Evolutionary conservation across 2,329 filamentous ascomycete genomes (phyloP).

Genomic region (Capronia americana): DNA sequence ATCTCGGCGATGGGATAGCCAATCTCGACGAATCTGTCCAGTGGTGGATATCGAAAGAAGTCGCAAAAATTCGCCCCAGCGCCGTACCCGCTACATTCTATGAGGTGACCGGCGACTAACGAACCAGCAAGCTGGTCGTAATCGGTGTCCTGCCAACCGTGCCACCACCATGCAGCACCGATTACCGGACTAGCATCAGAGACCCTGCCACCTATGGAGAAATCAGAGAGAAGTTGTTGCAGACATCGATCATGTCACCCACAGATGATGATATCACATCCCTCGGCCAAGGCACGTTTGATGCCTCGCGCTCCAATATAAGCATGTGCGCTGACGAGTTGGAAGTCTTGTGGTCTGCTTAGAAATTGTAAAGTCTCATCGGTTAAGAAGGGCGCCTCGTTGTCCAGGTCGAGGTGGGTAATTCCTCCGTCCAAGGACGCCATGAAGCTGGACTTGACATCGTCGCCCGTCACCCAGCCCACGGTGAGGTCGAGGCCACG

Average conservation of each 20-base stretch:
- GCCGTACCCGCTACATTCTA: constrained; percentile 42
- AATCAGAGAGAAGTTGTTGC: no score
- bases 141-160: constrained; percentile 31
- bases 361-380: background rate
- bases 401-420: background rate
- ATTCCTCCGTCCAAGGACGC: no score
- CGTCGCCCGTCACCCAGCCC: background rate
- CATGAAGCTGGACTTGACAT: background rate
- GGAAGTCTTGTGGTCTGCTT: background rate
- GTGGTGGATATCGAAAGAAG: constrained; percentile 35
- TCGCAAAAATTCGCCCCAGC: constrained; percentile 28
- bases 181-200: constrained; percentile 42
- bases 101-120: constrained; percentile 45
- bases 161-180: constrained; percentile 37
- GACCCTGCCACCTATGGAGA: constrained; percentile 40
- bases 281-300: constrained; percentile 40
- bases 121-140: constrained; percentile 35
- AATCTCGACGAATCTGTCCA: constrained; percentile 42
- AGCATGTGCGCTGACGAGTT: constrained; percentile 40
- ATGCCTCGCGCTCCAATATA: constrained; percentile 59
- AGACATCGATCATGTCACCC: no score
- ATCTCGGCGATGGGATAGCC: constrained; percentile 58
- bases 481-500: background rate
- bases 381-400: background rate
- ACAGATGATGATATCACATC: constrained; percentile 43